Conservation (phyloP, 1,139 yeast genomes). For the Tardiomyces digboiensis region DNA sequence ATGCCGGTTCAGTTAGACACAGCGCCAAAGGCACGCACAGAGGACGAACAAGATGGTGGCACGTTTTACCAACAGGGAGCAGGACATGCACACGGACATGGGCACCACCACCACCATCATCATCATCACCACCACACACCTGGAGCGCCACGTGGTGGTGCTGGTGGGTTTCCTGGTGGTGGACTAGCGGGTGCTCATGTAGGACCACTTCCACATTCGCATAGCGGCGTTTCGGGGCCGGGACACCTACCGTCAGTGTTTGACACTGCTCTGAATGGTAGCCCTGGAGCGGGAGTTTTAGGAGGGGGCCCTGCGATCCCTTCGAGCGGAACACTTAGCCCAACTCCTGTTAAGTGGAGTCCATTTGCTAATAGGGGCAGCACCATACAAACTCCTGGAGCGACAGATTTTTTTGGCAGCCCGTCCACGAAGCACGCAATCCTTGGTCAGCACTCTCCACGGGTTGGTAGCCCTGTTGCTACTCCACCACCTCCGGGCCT, state of each 20-base stretch:
- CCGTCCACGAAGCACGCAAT: background rate
- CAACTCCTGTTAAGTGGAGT: background rate
- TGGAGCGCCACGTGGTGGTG: background rate
- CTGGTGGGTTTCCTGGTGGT: background rate
- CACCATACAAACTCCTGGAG: background rate
- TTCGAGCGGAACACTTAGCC: no score
- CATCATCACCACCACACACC: background rate
- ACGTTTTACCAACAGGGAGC: background rate
- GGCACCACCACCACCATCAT: background rate
- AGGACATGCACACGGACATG: background rate
- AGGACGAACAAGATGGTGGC: background rate
- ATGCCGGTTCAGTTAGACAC: conserved; percentile 18
- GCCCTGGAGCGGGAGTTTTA: no score
- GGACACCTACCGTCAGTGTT: background rate
- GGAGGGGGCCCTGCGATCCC: background rate
- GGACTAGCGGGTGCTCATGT: background rate
- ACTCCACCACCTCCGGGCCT: conserved; percentile 1
- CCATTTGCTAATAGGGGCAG: background rate
- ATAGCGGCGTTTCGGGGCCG: no score
- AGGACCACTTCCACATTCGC: background rate
- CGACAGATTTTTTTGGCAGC: background rate
- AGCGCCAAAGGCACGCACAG: conserved; percentile 25
- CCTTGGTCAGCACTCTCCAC: background rate
- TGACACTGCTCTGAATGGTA: background rate
- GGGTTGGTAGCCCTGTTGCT: background rate